Percentiles rank a stretch among this genome's conserved stretches.
These are phyloP conservation scores for Torrubiellomyces zombiae DNA, from an alignment of 2,329 filamentous ascomycete genomes.

Conservation along the genomic window DNA sequence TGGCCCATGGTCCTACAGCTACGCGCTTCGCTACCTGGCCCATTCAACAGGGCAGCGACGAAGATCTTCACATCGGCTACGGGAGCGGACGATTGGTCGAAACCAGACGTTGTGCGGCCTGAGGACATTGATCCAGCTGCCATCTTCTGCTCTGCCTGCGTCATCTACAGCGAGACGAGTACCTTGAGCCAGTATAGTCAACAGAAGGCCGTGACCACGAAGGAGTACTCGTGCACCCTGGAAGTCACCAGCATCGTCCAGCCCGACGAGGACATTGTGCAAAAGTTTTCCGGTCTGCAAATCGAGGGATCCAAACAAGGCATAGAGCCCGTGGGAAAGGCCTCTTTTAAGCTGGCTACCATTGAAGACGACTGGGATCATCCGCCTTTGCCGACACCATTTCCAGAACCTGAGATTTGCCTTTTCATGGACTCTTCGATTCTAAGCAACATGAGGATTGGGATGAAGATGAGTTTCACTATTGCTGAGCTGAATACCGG, in stretches of 20 bases:
- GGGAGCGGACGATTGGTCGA: slow-evolving; percentile 14
- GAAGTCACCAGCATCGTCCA: slow-evolving; percentile 38
- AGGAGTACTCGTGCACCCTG: slow-evolving; percentile 37
- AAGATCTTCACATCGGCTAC: slow-evolving; percentile 43
- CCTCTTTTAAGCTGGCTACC: slow-evolving; percentile 24
- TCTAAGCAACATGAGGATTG: slow-evolving; percentile 36
- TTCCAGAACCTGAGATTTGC: slow-evolving; percentile 9
- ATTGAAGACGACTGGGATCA: slow-evolving; percentile 33
- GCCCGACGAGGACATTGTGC: slow-evolving; percentile 22
- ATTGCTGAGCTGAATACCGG: slow-evolving; percentile 45
- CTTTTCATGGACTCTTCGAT: slow-evolving; percentile 53
- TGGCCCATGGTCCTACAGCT: slow-evolving; percentile 41
- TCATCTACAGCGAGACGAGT: slow-evolving; percentile 18
- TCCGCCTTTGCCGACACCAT: slow-evolving; percentile 6
- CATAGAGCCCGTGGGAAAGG: slow-evolving; percentile 26
- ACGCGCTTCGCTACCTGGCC: slow-evolving; percentile 44
- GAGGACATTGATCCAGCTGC: slow-evolving; percentile 23
- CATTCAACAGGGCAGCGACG: slow-evolving; percentile 64
- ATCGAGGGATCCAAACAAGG: slow-evolving; percentile 15
- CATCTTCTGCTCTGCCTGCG: slow-evolving; percentile 27
- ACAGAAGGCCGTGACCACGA: slow-evolving; percentile 16
- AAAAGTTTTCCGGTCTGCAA: slow-evolving; percentile 26
- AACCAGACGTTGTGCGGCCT: slow-evolving; percentile 13
- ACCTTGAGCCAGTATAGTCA: slow-evolving; percentile 13
- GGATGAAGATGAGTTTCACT: slow-evolving; percentile 43